Evolutionary conservation across 768 basidiomycete genomes (phyloP).

Genomic region (Dioszegia crocea): DNA sequence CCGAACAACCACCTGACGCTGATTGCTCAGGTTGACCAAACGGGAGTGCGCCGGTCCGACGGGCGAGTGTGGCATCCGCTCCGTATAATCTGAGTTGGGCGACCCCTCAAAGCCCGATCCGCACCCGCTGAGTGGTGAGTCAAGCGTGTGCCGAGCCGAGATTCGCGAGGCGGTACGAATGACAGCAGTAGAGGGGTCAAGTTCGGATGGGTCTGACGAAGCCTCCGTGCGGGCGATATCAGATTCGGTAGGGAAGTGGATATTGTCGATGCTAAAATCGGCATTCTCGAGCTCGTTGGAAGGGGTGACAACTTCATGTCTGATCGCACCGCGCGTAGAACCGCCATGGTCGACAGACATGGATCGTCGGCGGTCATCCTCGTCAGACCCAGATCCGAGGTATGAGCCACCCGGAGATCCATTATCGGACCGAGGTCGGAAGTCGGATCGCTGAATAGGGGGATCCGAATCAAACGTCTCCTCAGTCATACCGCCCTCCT

Average conservation of each 20-base stretch:
- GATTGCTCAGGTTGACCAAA: slow-evolving; percentile 7
- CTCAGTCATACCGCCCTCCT: slow-evolving; percentile 13
- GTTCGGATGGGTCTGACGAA: slow-evolving; percentile 14
- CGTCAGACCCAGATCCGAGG: not conserved
- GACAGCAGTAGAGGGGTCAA: slow-evolving; percentile 17
- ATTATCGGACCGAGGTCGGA: slow-evolving; percentile 14
- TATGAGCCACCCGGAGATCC: not conserved
- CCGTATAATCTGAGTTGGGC: slow-evolving; percentile 4
- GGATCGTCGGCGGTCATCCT: not conserved
- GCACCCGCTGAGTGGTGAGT: slow-evolving; percentile 15
- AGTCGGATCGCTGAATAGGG: slow-evolving; percentile 25
- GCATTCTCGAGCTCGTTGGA: not conserved
- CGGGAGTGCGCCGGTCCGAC: slow-evolving; percentile 10
- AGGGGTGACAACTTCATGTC: slow-evolving; percentile 18
- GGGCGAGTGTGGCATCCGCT: slow-evolving; percentile 9
- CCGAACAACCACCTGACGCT: slow-evolving; percentile 5
- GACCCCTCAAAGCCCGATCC: not conserved
- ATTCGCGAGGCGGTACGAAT: slow-evolving; percentile 34
- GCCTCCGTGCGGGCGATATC: slow-evolving; percentile 32
- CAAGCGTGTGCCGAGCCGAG: slow-evolving; percentile 32
- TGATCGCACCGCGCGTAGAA: not conserved
- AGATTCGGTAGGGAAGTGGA: slow-evolving; percentile 41
- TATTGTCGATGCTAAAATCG: slow-evolving; percentile 33
- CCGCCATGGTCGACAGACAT: slow-evolving; percentile 2
- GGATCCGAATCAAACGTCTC: slow-evolving; percentile 12